Conservation (phyloP, 306 rosid genomes). For the Vigna hirtella region DNA sequence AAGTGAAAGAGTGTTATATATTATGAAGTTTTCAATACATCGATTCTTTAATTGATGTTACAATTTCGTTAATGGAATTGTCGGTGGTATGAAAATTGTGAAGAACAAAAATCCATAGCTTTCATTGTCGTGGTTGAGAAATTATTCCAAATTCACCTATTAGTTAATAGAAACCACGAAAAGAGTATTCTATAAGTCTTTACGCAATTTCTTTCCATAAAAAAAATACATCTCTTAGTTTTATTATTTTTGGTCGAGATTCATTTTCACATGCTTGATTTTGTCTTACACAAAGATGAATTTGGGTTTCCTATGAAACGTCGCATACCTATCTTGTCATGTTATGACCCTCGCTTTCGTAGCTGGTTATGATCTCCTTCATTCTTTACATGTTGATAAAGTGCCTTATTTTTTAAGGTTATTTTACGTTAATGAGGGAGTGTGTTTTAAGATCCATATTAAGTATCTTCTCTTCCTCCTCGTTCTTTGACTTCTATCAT, state of each 20-base stretch:
- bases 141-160: not conserved
- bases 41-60: not conserved
- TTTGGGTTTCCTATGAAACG: not conserved
- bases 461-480: no score
- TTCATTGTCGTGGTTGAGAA: constrained; percentile 18
- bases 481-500: no score
- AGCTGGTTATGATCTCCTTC: no score
- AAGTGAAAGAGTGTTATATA: no score
- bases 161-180: not conserved
- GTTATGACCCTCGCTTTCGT: not conserved
- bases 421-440: no score
- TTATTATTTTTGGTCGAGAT: not conserved
- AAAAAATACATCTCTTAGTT: not conserved
- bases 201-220: not conserved
- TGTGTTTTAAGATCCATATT: no score
- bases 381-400: no score
- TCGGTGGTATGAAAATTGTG: not conserved
- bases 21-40: not conserved
- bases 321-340: not conserved
- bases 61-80: constrained; percentile 7
- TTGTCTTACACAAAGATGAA: not conserved
- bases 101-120: constrained; percentile 29
- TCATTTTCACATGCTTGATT: not conserved
- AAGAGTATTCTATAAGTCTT: not conserved
- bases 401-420: no score